Conservation (phyloP, 2,329 filamentous ascomycete genomes). For the Cladosporium sp. region DNA sequence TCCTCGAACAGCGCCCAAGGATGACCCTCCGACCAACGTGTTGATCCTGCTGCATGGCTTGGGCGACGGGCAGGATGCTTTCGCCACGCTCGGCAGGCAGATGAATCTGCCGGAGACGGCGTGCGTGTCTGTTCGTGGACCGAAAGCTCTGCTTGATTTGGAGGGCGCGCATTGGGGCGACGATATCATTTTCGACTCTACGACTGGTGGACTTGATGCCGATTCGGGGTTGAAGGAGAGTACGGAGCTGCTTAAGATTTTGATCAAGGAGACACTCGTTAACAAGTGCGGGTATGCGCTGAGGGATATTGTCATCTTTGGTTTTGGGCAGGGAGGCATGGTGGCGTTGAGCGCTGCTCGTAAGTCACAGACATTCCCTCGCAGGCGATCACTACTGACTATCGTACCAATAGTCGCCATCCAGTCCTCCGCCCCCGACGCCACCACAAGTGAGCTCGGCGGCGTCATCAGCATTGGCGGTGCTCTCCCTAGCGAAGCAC, state of each 20-base stretch:
- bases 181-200: slow-evolving; percentile 58
- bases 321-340: slow-evolving; percentile 61
- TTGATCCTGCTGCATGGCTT: slow-evolving; percentile 83
- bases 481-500: slow-evolving; percentile 52
- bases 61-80: slow-evolving; percentile 71
- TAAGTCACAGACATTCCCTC: slow-evolving; percentile 24
- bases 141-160: slow-evolving; percentile 65
- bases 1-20: slow-evolving; percentile 39
- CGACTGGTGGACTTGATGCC: slow-evolving; percentile 53
- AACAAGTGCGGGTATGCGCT: slow-evolving; percentile 51
- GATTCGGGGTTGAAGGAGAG: slow-evolving; percentile 54
- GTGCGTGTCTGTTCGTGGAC: slow-evolving; percentile 72
- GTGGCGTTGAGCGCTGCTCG: slow-evolving; percentile 49
- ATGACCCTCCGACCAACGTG: slow-evolving; percentile 68
- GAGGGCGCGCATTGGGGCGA: slow-evolving; percentile 65
- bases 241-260: slow-evolving; percentile 44
- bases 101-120: slow-evolving; percentile 75
- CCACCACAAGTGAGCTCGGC: slow-evolving; percentile 45
- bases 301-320: slow-evolving; percentile 55
- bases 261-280: slow-evolving; percentile 46
- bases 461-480: slow-evolving; percentile 67
- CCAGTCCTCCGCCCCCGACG: slow-evolving; percentile 19
- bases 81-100: slow-evolving; percentile 66
- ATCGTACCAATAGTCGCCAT: slow-evolving; percentile 21
- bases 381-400: neutral